Percentiles rank a stretch among this genome's conserved stretches.
Conservation (phyloP, 495 filamentous ascomycete species). For the Hypoxylon fuscum region DNA sequence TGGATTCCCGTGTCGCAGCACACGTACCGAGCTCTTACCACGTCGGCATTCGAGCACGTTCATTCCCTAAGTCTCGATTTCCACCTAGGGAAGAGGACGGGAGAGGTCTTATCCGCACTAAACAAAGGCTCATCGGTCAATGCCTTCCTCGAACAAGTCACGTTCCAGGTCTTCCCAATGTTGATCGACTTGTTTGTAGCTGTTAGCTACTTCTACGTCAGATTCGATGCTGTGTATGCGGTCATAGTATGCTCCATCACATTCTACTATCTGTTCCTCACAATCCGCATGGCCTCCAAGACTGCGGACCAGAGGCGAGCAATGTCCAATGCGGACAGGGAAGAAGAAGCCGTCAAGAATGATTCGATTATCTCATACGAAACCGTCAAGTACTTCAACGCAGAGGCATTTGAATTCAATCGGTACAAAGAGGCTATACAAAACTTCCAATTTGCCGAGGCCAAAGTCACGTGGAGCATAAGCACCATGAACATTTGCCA, state of each 20-base stretch:
- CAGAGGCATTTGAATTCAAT: constrained; percentile 90
- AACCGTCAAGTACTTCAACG: constrained; percentile 99
- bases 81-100: constrained; percentile 94
- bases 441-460: constrained; percentile 86
- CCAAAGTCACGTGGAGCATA: constrained; percentile 85
- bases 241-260: constrained; percentile 89
- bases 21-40: constrained; percentile 92
- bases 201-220: constrained; percentile 81
- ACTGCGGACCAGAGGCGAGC: constrained; percentile 86
- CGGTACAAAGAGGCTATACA: constrained; percentile 71
- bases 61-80: constrained; percentile 95
- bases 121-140: constrained; percentile 98
- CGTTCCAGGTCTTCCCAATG: constrained; percentile 96
- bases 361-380: constrained; percentile 98
- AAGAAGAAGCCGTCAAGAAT: constrained; percentile 97
- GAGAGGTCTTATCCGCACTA: constrained; percentile 91
- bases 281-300: constrained; percentile 94
- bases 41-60: constrained; percentile 95
- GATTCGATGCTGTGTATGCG: constrained; percentile 90
- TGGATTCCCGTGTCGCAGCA: constrained; percentile 98
- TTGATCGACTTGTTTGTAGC: constrained; percentile 88
- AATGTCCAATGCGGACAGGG: constrained; percentile 92
- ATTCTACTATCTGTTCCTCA: constrained; percentile 96
- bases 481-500: constrained; percentile 95
- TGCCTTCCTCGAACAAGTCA: constrained; percentile 93